phyloP scores from a whole-genome alignment of 495 filamentous ascomycete genomes.

The Penicillium riverlandense region DNA sequence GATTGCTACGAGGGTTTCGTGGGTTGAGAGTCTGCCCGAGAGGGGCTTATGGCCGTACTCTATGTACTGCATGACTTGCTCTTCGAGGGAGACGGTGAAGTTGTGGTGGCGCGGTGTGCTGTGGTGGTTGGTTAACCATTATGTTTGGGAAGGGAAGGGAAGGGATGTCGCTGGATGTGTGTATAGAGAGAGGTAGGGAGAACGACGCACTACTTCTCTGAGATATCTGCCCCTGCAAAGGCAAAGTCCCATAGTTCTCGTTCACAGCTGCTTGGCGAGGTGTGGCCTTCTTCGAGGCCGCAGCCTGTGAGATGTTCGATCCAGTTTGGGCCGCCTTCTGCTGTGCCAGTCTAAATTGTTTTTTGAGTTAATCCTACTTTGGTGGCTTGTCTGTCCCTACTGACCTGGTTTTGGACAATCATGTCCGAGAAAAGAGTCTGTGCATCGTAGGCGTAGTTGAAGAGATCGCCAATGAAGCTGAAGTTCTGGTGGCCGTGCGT shows the following conservation, averaged over 20 bases:
- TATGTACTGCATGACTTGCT: constrained; percentile 32
- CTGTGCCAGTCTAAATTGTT: constrained; percentile 21
- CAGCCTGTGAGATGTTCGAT: constrained; percentile 43
- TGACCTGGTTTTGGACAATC: constrained; percentile 45
- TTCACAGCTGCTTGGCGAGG: constrained; percentile 28
- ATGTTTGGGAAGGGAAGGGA: too few species aligned
- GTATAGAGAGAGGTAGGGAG: too few species aligned
- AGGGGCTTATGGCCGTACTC: constrained; percentile 24
- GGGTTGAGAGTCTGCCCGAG: constrained; percentile 8
- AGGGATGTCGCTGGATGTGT: too few species aligned
- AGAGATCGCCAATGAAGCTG: constrained; percentile 41
- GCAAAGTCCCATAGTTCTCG: constrained; percentile 50
- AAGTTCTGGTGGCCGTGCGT: constrained; percentile 39
- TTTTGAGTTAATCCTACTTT: not conserved
- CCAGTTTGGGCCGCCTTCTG: constrained; percentile 46
- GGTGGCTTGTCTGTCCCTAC: not conserved
- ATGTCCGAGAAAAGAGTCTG: constrained; percentile 32
- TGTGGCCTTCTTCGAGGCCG: constrained; percentile 26
- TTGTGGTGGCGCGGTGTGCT: constrained; percentile 42
- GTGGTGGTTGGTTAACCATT: not conserved
- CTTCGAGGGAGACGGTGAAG: constrained; percentile 37
- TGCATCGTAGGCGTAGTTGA: constrained; percentile 30
- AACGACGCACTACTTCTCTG: constrained; percentile 23
- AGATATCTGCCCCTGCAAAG: constrained; percentile 46
- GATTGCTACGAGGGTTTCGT: constrained; percentile 29